A percentile compares a stretch with the other conserved stretches of the same genome.
phyloP scores from a whole-genome alignment of 192 early-diverging fungal species.

The Paraglomus occultum region DNA sequence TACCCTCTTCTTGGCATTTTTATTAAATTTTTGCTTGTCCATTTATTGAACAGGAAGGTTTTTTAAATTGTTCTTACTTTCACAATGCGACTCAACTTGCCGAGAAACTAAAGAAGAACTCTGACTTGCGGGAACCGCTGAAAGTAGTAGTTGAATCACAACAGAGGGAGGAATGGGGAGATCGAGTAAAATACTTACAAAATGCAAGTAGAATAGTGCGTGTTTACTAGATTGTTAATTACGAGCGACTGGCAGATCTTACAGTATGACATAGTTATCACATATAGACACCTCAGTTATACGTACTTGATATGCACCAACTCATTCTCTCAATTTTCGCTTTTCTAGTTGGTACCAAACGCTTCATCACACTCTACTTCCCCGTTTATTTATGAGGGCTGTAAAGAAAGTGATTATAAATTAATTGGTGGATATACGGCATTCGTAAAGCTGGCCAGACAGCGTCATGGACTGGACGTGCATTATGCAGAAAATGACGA shows the following conservation, averaged over 20 bases:
- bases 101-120: slow-evolving; percentile 21
- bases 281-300: not conserved
- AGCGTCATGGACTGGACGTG: not conserved
- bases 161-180: slow-evolving; percentile 15
- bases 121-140: slow-evolving; percentile 28
- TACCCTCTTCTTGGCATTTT: not conserved
- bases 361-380: slow-evolving; percentile 38
- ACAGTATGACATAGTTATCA: slow-evolving; percentile 29
- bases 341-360: slow-evolving; percentile 20
- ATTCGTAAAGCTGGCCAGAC: slow-evolving; percentile 33
- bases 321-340: not conserved
- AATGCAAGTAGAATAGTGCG: not conserved
- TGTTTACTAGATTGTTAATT: not conserved
- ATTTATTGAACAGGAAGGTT: slow-evolving; percentile 40
- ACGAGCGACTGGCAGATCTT: slow-evolving; percentile 15
- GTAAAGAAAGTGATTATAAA: slow-evolving; percentile 31
- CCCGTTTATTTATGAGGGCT: slow-evolving; percentile 52
- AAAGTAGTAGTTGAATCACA: slow-evolving; percentile 36
- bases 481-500: too few relatives aligned
- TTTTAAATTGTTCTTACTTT: slow-evolving; percentile 43
- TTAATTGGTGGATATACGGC: slow-evolving; percentile 44
- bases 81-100: slow-evolving; percentile 37
- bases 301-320: too few relatives aligned
- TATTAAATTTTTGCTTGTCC: not conserved
- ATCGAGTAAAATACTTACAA: slow-evolving; percentile 17